Percentiles rank a stretch among this genome's conserved stretches.
Evolutionary conservation across 2,329 filamentous ascomycete genomes (phyloP).

Genomic region (Ustulina deusta): DNA sequence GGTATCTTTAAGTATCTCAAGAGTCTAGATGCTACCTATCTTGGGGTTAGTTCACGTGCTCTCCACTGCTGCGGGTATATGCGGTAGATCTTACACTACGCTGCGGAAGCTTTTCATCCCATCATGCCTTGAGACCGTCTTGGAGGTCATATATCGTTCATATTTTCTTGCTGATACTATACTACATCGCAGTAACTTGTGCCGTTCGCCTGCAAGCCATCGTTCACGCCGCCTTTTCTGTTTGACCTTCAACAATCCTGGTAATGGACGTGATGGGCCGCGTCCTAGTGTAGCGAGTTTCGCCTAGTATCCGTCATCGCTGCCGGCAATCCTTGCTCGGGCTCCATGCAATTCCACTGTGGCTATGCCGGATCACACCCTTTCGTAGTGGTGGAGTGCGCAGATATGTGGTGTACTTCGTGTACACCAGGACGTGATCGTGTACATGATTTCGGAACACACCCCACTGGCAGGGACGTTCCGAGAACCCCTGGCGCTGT

Average conservation of each 20-base stretch:
- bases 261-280: constrained; percentile 10
- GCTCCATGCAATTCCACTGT: constrained; percentile 24
- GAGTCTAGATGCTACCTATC: constrained; percentile 18
- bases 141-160: constrained; percentile 2
- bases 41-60: constrained; percentile 29
- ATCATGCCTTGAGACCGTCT: constrained; percentile 21
- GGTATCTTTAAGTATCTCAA: constrained; percentile 15
- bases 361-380: constrained; percentile 21
- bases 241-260: constrained; percentile 10
- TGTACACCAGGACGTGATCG: background rate
- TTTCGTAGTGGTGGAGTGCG: background rate
- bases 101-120: constrained; percentile 36
- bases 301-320: constrained; percentile 14
- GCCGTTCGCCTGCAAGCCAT: background rate
- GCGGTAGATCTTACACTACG: constrained; percentile 30
- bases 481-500: constrained; percentile 38
- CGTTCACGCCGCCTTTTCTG: background rate
- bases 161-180: background rate
- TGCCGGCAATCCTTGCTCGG: constrained; percentile 31
- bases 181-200: background rate
- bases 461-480: constrained; percentile 40
- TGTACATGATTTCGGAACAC: constrained; percentile 32
- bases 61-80: constrained; percentile 23
- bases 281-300: constrained; percentile 25
- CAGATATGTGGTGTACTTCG: constrained; percentile 15